Percentiles rank a stretch among this genome's conserved stretches.
Conservation (phyloP, 352 stramenopile species). For the Pythium rishiriense region DNA sequence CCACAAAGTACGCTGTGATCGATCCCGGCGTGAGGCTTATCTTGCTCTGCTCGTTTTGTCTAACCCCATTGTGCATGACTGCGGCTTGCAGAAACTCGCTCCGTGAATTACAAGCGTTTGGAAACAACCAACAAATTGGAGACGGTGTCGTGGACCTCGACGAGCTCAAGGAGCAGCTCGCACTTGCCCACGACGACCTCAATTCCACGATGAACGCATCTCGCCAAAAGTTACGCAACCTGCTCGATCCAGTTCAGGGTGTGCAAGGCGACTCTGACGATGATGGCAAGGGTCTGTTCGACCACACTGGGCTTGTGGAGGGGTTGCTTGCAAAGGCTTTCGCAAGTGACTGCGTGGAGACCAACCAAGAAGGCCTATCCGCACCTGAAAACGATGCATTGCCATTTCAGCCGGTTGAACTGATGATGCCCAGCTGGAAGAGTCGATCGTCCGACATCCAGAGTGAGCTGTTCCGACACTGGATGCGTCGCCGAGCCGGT, state of each 20-base stretch:
- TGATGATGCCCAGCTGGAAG: slow-evolving; percentile 2
- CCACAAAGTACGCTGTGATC: slow-evolving; percentile 40
- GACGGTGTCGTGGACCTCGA: slow-evolving; percentile 32
- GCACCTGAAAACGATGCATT: neutral
- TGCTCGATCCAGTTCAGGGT: slow-evolving; percentile 6
- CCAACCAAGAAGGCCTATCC: neutral
- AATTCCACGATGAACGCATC: slow-evolving; percentile 31
- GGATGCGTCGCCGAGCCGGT: slow-evolving; percentile 2
- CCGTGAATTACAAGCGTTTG: slow-evolving; percentile 26
- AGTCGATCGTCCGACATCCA: neutral
- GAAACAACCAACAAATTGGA: neutral
- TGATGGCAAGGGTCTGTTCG: neutral
- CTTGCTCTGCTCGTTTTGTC: neutral
- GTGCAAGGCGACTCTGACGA: neutral
- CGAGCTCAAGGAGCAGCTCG: slow-evolving; percentile 28
- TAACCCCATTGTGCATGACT: neutral
- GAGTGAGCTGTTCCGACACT: slow-evolving; percentile 22
- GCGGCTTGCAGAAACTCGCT: slow-evolving; percentile 32
- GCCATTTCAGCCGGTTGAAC: neutral
- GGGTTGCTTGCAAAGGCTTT: slow-evolving; percentile 15
- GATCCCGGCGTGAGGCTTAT: neutral
- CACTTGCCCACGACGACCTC: slow-evolving; percentile 20
- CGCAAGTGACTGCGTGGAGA: neutral
- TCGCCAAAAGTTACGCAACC: slow-evolving; percentile 13
- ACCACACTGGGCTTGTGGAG: slow-evolving; percentile 11